phyloP scores from a whole-genome alignment of 2,329 filamentous ascomycete genomes.

The Byssochlamys sp. region DNA sequence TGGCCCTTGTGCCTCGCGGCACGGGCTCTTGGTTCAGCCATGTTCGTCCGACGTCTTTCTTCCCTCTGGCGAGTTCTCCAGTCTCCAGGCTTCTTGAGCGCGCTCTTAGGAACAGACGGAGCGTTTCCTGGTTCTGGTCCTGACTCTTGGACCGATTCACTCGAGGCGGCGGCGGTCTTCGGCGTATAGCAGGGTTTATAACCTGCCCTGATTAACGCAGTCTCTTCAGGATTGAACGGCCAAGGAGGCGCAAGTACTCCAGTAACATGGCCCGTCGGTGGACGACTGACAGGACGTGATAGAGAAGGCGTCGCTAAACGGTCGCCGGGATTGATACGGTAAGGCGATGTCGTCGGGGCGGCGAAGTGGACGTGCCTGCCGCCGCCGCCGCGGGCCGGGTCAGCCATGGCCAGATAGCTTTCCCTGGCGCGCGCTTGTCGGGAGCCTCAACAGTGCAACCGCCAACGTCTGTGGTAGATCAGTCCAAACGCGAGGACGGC shows the following conservation, averaged over 20 bases:
- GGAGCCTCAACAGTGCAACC: constrained; percentile 1
- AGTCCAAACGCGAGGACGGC: neutral
- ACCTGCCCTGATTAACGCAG: constrained; percentile 13
- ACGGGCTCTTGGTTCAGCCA: constrained; percentile 67
- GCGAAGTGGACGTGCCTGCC: constrained; percentile 14
- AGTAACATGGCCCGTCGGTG: constrained; percentile 11
- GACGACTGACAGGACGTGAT: constrained; percentile 3
- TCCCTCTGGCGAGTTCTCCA: constrained; percentile 1
- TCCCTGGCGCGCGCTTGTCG: neutral
- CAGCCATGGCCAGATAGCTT: neutral
- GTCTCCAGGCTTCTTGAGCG: neutral
- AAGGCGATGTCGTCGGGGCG: constrained; percentile 4
- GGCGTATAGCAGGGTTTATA: constrained; percentile 15
- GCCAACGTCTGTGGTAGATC: neutral
- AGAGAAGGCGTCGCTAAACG: neutral
- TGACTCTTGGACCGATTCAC: neutral
- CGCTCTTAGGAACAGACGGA: neutral
- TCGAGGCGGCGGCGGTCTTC: neutral
- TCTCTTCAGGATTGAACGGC: constrained; percentile 14
- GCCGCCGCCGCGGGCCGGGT: constrained; percentile 1
- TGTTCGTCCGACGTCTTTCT: constrained; percentile 17
- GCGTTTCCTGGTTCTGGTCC: neutral
- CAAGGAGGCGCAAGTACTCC: constrained; percentile 11
- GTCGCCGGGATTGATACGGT: constrained; percentile 10
- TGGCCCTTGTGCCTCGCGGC: constrained; percentile 72